Percentiles rank a stretch among this genome's conserved stretches.
phyloP scores from a whole-genome alignment of 2,329 filamentous ascomycete genomes.

The Blastomyces parvus region DNA sequence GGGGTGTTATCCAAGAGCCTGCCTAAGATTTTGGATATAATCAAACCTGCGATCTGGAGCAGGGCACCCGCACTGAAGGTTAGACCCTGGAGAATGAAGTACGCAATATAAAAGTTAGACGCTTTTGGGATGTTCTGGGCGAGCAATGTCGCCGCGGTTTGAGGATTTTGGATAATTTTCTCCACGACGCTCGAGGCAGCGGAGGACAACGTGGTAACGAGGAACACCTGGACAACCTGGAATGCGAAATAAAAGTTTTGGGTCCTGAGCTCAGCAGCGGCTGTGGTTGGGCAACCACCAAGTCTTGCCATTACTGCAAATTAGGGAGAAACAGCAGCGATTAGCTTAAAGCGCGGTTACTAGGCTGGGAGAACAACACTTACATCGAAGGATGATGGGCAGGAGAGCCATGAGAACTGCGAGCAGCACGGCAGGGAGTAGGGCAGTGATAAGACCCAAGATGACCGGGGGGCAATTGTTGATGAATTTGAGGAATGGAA shows the following conservation, averaged over 20 bases:
- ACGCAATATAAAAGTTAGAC: conserved; percentile 91
- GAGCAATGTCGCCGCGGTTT: conserved; percentile 53
- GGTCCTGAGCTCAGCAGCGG: conserved; percentile 75
- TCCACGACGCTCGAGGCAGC: conserved; percentile 62
- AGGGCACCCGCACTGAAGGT: conserved; percentile 65
- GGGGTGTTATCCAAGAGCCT: conserved; percentile 68
- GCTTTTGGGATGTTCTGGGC: conserved; percentile 67
- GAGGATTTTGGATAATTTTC: conserved; percentile 55
- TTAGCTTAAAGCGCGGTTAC: neutral
- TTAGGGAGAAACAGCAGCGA: conserved; percentile 10
- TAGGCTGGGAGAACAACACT: conserved; percentile 24
- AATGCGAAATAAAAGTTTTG: conserved; percentile 76
- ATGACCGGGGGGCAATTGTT: conserved; percentile 59
- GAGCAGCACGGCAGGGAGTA: conserved; percentile 70
- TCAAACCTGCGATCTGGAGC: conserved; percentile 62
- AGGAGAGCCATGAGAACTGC: conserved; percentile 79
- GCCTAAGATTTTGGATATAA: conserved; percentile 65
- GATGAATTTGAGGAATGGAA: conserved; percentile 66
- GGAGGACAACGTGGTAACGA: conserved; percentile 74
- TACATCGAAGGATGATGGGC: conserved; percentile 68
- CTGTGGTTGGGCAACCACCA: conserved; percentile 68
- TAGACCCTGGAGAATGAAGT: conserved; percentile 87
- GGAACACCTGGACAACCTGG: conserved; percentile 75
- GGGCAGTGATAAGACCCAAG: conserved; percentile 71
- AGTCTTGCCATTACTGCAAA: conserved; percentile 61